phyloP scores from a whole-genome alignment of 1,284 basidiomycete genomes.

The Moniliophthora roreri region DNA sequence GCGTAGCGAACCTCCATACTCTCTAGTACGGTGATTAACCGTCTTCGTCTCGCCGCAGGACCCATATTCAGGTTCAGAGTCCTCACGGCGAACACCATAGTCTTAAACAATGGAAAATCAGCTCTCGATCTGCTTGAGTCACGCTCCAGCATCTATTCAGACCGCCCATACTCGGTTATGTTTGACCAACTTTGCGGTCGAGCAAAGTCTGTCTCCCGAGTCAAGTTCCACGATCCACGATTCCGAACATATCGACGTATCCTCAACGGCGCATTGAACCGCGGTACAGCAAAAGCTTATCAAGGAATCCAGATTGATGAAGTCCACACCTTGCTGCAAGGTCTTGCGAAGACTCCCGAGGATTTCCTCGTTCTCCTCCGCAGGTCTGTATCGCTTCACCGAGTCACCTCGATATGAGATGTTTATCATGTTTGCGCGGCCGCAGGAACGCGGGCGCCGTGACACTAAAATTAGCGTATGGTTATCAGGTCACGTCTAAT shows the following conservation, averaged over 20 bases:
- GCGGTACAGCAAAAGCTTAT: conserved; percentile 29
- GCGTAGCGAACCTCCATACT: conserved; percentile 2
- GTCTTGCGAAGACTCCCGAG: conserved; percentile 26
- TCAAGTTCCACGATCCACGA: background rate
- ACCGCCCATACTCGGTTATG: conserved; percentile 28
- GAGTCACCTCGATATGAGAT: background rate
- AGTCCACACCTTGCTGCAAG: conserved; percentile 25
- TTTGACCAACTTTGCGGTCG: background rate
- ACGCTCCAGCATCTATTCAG: conserved; percentile 31
- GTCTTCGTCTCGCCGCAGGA: conserved; percentile 16
- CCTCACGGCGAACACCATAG: conserved; percentile 25
- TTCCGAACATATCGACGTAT: conserved; percentile 14
- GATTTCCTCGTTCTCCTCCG: conserved; percentile 29
- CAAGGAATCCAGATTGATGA: conserved; percentile 27
- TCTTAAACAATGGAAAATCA: conserved; percentile 31
- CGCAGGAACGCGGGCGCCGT: conserved; percentile 30
- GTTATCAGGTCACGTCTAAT: conserved; percentile 31
- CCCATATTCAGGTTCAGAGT: conserved; percentile 25
- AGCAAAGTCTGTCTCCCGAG: background rate
- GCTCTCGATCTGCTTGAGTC: conserved; percentile 30
- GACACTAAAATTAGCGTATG: conserved; percentile 38
- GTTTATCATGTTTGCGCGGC: background rate
- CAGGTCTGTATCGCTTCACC: conserved; percentile 22
- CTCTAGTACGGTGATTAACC: background rate
- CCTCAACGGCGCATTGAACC: conserved; percentile 33